Base-by-base conservation (phyloP, 257 asterid genomes). In the Salvia miltiorrhiza region DNA sequence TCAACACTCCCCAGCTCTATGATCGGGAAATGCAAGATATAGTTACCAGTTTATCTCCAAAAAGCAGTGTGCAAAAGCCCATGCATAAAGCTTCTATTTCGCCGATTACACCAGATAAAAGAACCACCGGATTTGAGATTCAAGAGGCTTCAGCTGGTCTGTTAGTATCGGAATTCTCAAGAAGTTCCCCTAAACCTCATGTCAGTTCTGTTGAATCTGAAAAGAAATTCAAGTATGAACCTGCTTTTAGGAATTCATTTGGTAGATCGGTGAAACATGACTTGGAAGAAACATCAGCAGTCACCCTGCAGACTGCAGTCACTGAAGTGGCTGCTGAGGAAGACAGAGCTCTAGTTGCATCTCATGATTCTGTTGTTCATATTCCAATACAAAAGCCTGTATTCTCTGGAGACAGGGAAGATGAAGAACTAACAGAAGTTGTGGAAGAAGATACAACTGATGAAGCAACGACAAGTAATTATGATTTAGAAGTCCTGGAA, bases 401-500 rank as follows among this genome's bases (percentile, higher is more conserved):
- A 63, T 47, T 67, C 65, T 49, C 45, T 52, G 87, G 84, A 60
- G 82, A 76, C 57, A 24, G 71, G 16, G 86, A 69, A 64, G 85
- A 80, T 77, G 95, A 82, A 67, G 86, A 80, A 39, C 78, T 48
- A 43, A 30, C 69, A 64, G 81, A 26, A 66, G 14, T 57, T 44
- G 33, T 66, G 55, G 84, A 71, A 71, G 96, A 86, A 80, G 85
- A 78, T 70, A 60, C 74, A 59, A 72, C 71, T 66, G 83, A 87
- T 78, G 90, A 76, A 65, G 78, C 55, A 49, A 73, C 72, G 43
- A 74, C 75, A 57, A 74, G 73, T 83, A 71, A 73, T 77, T 84
- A 76, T 75, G 86, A 86, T 66, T 67, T 74, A 70, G 97, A 94
- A 83, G 86, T 89, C 78, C 81, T 77, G 13, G 90, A 84, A 72